Evolutionary conservation across 2,329 filamentous ascomycete genomes (phyloP).

Genomic region (Xylaria sp.): DNA sequence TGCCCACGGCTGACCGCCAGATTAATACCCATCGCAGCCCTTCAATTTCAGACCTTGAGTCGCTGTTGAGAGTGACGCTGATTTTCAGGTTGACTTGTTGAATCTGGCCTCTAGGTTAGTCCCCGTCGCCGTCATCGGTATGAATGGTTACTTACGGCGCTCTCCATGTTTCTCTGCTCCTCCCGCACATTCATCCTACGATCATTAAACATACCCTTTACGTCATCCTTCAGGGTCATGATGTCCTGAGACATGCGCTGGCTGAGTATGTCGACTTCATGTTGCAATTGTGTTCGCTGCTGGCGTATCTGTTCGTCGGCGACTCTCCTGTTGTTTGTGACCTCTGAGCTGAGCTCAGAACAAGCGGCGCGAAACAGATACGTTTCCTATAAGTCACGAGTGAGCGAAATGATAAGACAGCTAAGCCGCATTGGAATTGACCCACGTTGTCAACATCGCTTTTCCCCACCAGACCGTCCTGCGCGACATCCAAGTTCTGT

Average conservation of each 20-base stretch:
- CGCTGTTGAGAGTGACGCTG: slow-evolving; percentile 86
- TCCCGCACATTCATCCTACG: slow-evolving; percentile 90
- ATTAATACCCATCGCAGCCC: slow-evolving; percentile 87
- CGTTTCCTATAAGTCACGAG: slow-evolving; percentile 65
- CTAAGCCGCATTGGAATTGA: not conserved
- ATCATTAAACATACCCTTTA: slow-evolving; percentile 97
- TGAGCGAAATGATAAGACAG: slow-evolving; percentile 8
- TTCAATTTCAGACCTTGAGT: slow-evolving; percentile 92
- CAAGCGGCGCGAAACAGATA: slow-evolving; percentile 96
- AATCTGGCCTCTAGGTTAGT: slow-evolving; percentile 58
- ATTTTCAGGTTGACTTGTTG: slow-evolving; percentile 98
- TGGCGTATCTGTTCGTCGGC: slow-evolving; percentile 84
- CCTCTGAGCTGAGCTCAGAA: slow-evolving; percentile 88
- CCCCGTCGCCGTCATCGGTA: not conserved
- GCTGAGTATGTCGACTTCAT: slow-evolving; percentile 91
- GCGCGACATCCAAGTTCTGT: slow-evolving; percentile 82
- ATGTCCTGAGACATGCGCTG: slow-evolving; percentile 89
- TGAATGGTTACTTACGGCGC: slow-evolving; percentile 66
- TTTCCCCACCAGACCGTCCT: slow-evolving; percentile 84
- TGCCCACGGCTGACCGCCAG: slow-evolving; percentile 70
- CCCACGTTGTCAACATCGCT: slow-evolving; percentile 85
- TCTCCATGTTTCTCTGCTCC: slow-evolving; percentile 86
- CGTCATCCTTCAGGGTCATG: slow-evolving; percentile 81
- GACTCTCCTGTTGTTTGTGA: slow-evolving; percentile 78
- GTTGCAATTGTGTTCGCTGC: slow-evolving; percentile 86